Conservation (phyloP, 306 rosid genomes). For the Pueraria montana region DNA sequence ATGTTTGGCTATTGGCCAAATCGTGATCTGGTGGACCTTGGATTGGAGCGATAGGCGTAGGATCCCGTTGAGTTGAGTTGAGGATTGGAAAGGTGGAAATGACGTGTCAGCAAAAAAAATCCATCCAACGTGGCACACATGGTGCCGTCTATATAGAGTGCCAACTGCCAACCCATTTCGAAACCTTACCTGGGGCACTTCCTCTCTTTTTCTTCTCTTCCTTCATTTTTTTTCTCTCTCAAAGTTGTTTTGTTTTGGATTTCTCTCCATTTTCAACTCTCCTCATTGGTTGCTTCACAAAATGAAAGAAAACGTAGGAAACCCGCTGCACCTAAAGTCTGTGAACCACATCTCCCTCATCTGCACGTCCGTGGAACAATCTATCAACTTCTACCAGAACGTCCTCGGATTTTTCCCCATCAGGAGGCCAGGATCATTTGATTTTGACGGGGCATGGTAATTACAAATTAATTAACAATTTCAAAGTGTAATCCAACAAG, state of each 20-base stretch:
- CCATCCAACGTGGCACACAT: constrained; percentile 29
- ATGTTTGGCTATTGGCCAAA: too few relatives aligned
- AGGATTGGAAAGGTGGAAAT: not conserved
- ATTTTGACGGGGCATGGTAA: constrained; percentile 94
- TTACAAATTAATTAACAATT: not conserved
- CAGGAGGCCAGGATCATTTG: constrained; percentile 88
- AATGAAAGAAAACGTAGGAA: constrained; percentile 78
- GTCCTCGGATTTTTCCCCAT: constrained; percentile 87
- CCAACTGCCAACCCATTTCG: not conserved
- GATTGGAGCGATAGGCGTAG: too few relatives aligned
- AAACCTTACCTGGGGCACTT: not conserved
- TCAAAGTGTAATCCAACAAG: too few relatives aligned
- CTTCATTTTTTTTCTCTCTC: not conserved
- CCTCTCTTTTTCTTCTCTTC: not conserved
- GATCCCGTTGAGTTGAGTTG: too few relatives aligned
- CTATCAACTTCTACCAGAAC: constrained; percentile 77
- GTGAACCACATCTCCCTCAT: constrained; percentile 87
- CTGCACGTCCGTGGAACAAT: constrained; percentile 71
- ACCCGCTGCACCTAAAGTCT: constrained; percentile 86
- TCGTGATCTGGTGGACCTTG: too few relatives aligned
- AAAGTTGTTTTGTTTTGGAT: not conserved
- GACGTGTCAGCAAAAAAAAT: constrained; percentile 43
- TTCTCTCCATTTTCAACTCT: not conserved
- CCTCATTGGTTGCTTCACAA: too few relatives aligned
- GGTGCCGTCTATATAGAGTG: constrained; percentile 38